phyloP scores from a whole-genome alignment of 441 rosid genomes.

The Iberis amara region DNA sequence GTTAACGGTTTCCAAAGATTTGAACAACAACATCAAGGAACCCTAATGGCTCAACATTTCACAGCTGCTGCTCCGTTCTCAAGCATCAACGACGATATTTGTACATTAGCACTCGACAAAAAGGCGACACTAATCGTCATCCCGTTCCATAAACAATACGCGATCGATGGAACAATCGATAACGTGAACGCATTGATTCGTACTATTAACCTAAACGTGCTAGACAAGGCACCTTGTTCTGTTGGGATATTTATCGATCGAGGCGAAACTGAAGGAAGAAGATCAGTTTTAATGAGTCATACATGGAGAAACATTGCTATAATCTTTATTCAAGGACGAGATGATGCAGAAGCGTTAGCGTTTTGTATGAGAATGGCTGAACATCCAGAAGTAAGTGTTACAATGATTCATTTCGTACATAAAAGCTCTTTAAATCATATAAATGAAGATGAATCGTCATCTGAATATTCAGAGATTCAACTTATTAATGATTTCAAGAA shows the following conservation, averaged over 20 bases:
- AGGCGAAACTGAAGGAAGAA: conserved; percentile 28
- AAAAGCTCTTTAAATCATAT: conserved; percentile 29
- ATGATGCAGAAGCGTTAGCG: conserved; percentile 45
- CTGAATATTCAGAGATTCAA: conserved; percentile 11
- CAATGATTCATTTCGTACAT: conserved; percentile 37
- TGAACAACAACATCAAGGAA: conserved; percentile 32
- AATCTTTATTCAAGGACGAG: conserved; percentile 42
- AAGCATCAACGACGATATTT: conserved; percentile 49
- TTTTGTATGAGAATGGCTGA: conserved; percentile 41
- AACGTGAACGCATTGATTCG: conserved; percentile 29
- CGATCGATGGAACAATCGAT: conserved; percentile 43
- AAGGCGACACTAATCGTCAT: conserved; percentile 38
- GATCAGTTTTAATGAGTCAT: conserved; percentile 24
- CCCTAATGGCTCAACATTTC: conserved; percentile 39
- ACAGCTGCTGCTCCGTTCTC: conserved; percentile 48
- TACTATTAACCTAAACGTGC: conserved; percentile 37
- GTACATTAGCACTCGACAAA: conserved; percentile 46
- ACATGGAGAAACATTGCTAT: conserved; percentile 29
- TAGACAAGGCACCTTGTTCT: conserved; percentile 49
- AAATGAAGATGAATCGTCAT: conserved; percentile 13
- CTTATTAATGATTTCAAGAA: conserved; percentile 37
- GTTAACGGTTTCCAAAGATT: conserved; percentile 41
- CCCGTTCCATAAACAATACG: conserved; percentile 60
- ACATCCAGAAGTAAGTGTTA: conserved; percentile 35
- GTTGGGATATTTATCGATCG: conserved; percentile 51